phyloP scores from a whole-genome alignment of 2,329 filamentous ascomycete species.

The Phaeosphaeriaceae sp. region DNA sequence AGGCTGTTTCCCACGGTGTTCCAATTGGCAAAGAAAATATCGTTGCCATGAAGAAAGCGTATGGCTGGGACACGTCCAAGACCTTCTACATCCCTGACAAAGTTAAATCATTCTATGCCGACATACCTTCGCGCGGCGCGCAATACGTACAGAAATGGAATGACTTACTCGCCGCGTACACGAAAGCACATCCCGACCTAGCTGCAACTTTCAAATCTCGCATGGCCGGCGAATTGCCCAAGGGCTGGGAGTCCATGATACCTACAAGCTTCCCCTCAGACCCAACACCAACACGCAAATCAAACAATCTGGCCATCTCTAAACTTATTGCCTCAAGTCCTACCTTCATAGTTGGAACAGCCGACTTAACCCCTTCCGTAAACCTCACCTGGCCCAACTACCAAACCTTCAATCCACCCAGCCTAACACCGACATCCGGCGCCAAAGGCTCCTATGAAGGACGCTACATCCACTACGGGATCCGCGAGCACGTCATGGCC shows the following conservation, averaged over 20 bases:
- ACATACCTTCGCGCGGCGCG: slow-evolving; percentile 53
- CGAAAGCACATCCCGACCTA: slow-evolving; percentile 56
- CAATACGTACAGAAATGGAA: slow-evolving; percentile 58
- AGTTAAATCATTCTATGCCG: slow-evolving; percentile 60
- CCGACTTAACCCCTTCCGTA: slow-evolving; percentile 61
- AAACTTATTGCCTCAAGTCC: slow-evolving; percentile 79
- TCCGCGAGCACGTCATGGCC: slow-evolving; percentile 47
- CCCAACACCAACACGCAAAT: slow-evolving; percentile 59
- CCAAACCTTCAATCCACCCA: slow-evolving; percentile 55
- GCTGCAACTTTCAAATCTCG: slow-evolving; percentile 56
- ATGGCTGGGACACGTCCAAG: slow-evolving; percentile 58
- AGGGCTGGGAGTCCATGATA: slow-evolving; percentile 58
- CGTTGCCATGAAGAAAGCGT: slow-evolving; percentile 59
- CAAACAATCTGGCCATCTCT: slow-evolving; percentile 57
- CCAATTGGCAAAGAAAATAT: slow-evolving; percentile 62
- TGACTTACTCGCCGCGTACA: slow-evolving; percentile 52
- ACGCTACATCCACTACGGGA: slow-evolving; percentile 56
- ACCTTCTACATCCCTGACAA: slow-evolving; percentile 55
- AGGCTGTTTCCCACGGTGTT: slow-evolving; percentile 64
- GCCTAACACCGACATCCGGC: slow-evolving; percentile 48
- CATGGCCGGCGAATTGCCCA: slow-evolving; percentile 56
- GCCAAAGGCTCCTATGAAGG: slow-evolving; percentile 62
- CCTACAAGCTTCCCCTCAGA: slow-evolving; percentile 57
- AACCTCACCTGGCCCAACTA: slow-evolving; percentile 59
- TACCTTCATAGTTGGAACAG: slow-evolving; percentile 80